Percentiles rank a stretch among this genome's conserved stretches.
phyloP scores from a whole-genome alignment of 495 filamentous ascomycete genomes.

The Aspergillus baeticus region DNA sequence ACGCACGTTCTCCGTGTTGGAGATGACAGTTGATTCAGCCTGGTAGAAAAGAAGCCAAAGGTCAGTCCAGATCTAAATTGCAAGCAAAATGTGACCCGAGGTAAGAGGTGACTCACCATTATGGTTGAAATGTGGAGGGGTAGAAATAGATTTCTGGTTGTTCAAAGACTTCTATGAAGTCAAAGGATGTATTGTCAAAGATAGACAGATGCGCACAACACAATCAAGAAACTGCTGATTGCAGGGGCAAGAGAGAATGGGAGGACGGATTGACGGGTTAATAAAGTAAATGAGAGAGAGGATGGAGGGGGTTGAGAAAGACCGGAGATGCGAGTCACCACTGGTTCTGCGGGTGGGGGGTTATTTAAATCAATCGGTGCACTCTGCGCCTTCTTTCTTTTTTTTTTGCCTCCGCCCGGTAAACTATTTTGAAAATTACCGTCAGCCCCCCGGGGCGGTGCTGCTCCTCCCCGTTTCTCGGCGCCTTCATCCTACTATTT shows the following conservation, averaged over 20 bases:
- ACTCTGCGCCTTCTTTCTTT: constrained; percentile 1
- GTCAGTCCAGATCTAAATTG: background rate
- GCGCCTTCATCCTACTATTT: background rate
- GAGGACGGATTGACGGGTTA: constrained; percentile 12
- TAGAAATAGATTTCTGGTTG: constrained; percentile 23
- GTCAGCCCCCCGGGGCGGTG: constrained; percentile 6
- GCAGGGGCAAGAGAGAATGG: constrained; percentile 8
- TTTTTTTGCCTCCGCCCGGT: constrained; percentile 11
- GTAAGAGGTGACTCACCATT: constrained; percentile 12
- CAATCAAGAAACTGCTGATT: constrained; percentile 13
- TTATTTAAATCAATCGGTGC: constrained; percentile 4
- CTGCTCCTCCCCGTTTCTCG: constrained; percentile 2
- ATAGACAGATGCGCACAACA: constrained; percentile 15
- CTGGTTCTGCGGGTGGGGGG: constrained; percentile 19
- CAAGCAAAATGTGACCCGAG: background rate
- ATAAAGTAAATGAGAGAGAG: constrained; percentile 11
- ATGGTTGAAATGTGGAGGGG: constrained; percentile 11
- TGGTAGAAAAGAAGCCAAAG: constrained; percentile 23
- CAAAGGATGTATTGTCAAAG: constrained; percentile 3
- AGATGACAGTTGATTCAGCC: constrained; percentile 58
- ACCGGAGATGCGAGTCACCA: constrained; percentile 21
- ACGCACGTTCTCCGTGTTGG: constrained; percentile 71
- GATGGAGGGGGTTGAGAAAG: constrained; percentile 11
- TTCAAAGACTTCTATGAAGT: constrained; percentile 4
- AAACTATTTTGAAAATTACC: constrained; percentile 18